Evolutionary conservation across 176 grass and related monocot species (phyloP).

Genomic region (Melocanna baccifera): DNA sequence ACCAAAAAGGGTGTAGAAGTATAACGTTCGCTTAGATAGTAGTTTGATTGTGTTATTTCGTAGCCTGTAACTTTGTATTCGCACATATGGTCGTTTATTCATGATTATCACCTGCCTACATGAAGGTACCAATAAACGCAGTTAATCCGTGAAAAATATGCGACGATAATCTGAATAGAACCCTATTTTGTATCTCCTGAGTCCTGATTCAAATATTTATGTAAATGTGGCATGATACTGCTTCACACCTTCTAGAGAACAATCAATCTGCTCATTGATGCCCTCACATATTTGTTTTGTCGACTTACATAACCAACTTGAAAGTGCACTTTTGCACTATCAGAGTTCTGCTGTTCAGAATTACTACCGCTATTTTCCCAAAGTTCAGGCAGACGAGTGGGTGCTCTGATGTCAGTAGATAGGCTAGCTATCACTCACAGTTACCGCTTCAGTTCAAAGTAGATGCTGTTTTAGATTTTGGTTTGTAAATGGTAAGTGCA

Average conservation of each 20-base stretch:
- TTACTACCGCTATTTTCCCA: no score
- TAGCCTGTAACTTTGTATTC: not conserved
- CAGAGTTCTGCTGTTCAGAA: not conserved
- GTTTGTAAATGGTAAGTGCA: not conserved
- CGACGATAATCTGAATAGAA: not conserved
- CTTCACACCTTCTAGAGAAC: not conserved
- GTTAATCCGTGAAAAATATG: not conserved
- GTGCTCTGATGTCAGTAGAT: no score
- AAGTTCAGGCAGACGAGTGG: no score
- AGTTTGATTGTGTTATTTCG: not conserved
- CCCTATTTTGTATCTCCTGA: not conserved
- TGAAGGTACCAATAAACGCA: not conserved
- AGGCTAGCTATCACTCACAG: no score
- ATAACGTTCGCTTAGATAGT: not conserved
- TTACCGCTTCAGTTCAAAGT: not conserved
- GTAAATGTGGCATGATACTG: not conserved
- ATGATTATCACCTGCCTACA: not conserved
- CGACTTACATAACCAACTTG: not conserved
- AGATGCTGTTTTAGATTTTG: not conserved
- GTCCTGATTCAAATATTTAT: not conserved
- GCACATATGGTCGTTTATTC: not conserved
- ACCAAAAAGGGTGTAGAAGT: not conserved
- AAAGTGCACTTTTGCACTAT: not conserved
- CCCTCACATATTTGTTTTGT: not conserved
- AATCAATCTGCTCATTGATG: not conserved